Evolutionary conservation across 2,329 filamentous ascomycete genomes (phyloP).

Genomic region (Gaeumannomyces tritici): DNA sequence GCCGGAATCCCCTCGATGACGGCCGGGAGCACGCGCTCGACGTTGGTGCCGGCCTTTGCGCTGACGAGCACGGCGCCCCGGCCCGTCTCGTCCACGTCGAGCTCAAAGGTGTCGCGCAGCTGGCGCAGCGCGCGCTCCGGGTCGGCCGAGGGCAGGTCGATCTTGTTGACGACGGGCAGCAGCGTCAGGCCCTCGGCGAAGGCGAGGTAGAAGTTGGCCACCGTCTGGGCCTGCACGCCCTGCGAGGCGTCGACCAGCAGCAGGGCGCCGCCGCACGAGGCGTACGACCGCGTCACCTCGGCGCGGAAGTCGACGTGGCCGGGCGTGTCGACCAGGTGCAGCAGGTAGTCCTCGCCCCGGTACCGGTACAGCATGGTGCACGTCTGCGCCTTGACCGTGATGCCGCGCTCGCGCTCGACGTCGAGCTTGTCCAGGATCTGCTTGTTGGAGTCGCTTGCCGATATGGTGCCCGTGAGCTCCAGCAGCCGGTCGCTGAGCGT

Average conservation of each 20-base stretch:
- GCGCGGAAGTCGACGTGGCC: conserved; percentile 97
- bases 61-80: conserved; percentile 59
- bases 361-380: conserved; percentile 95
- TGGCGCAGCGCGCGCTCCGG: conserved; percentile 78
- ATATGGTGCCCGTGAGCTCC: conserved; percentile 89
- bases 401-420: conserved; percentile 90
- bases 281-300: conserved; percentile 92
- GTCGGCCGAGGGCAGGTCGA: conserved; percentile 85
- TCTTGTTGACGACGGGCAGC: conserved; percentile 92
- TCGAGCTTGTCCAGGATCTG: conserved; percentile 97
- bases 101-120: conserved; percentile 77
- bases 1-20: conserved; percentile 80
- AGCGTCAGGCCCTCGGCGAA: conserved; percentile 84
- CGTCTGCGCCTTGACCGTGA: conserved; percentile 97
- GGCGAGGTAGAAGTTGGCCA: conserved; percentile 96
- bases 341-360: conserved; percentile 75
- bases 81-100: conserved; percentile 56
- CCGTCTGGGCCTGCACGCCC: conserved; percentile 93
- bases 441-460: conserved; percentile 72
- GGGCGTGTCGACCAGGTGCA: conserved; percentile 93
- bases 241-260: conserved; percentile 93
- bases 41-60: conserved; percentile 88
- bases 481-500: conserved; percentile 88
- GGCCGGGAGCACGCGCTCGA: conserved; percentile 70
- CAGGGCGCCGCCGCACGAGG: conserved; percentile 86